Base-by-base conservation (phyloP, 1,284 basidiomycete species). In the Sanghuangporus sanghuang region DNA sequence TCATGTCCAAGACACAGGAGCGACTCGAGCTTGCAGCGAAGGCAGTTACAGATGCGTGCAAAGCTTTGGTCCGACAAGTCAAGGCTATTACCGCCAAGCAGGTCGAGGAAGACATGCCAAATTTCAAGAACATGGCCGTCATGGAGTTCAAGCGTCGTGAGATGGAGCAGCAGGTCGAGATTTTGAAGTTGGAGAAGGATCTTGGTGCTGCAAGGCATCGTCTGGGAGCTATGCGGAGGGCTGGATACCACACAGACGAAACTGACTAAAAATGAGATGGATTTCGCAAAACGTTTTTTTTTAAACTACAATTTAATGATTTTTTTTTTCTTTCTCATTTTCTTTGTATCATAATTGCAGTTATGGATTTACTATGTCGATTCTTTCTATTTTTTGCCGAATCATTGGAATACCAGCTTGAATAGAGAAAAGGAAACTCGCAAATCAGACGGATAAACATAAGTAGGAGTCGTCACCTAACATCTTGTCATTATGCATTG, bases 121-220 rank as follows among this genome's bases (percentile, higher is more conserved):
- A 98, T 76, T 98, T 95, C 78, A 90, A 91, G 76, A 86, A 86
- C 66, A 95, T 98, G 94, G 91, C 94, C 3, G 86, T 82, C 54
- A 83, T 98, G 73, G 96, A 99, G 77, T 98, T 98, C 86, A 99
- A 99, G 84, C 92, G 87, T 71, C 82, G 87, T 57, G 95, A 98
- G 83, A 98, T 99, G 95, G 96, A 99, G 78, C 95, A 97, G 74
- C 96, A 98, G 78, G 97, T 99, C 53, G 93, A 97, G 75, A 98
- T 99, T 68, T 81, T 99, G 69, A 96, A 91, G 73, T 78, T 98
- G 70, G 96, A 98, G 82, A 98, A 98, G 81, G 95, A 98, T 11
- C 80, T 99, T 40, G 92, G 90, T 56, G 93, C 90, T 42, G 92
- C 95, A 27, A 83, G 95, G 64, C 87, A 94, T 74, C 82, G 87